phyloP scores from a whole-genome alignment of 1,284 basidiomycete genomes.

The Naganishia cerealis region DNA sequence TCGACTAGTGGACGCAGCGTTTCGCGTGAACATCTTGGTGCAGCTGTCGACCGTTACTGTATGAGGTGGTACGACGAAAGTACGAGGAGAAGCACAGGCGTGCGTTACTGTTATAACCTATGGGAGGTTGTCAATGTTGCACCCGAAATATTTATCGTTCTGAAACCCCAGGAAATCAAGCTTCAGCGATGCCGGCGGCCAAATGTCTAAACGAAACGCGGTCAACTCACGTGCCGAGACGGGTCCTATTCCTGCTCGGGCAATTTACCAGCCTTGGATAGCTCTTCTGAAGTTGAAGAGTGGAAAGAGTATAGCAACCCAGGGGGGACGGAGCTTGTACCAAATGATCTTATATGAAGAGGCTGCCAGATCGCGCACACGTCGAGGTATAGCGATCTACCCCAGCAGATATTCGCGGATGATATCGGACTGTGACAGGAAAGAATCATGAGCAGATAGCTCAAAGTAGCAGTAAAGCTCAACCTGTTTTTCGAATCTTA shows the following conservation, averaged over 20 bases:
- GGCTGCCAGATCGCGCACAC: not conserved
- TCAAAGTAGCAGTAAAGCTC: not conserved
- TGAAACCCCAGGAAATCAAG: conserved; percentile 15
- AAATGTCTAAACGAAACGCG: conserved; percentile 23
- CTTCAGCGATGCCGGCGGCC: conserved; percentile 28
- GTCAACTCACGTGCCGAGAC: conserved; percentile 21
- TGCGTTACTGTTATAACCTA: not conserved
- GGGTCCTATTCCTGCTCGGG: not conserved
- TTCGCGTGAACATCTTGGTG: conserved; percentile 18
- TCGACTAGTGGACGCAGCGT: conserved; percentile 8
- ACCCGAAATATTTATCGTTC: conserved; percentile 8
- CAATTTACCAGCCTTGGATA: not conserved
- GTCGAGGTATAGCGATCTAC: not conserved
- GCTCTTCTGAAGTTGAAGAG: not conserved
- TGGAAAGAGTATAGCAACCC: not conserved
- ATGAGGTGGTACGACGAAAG: not conserved
- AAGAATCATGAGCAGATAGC: not conserved
- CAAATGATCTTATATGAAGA: not conserved
- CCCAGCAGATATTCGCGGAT: conserved; percentile 8
- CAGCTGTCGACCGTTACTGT: no score
- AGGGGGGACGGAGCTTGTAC: not conserved
- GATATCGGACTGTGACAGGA: conserved; percentile 10
- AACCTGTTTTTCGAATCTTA: conserved; percentile 1
- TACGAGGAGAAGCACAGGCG: not conserved
- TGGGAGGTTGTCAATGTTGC: not conserved